A percentile compares a stretch with the other conserved stretches of the same genome.
Conservation (phyloP, 768 basidiomycete genomes). For the Leccinum truebloodii region DNA sequence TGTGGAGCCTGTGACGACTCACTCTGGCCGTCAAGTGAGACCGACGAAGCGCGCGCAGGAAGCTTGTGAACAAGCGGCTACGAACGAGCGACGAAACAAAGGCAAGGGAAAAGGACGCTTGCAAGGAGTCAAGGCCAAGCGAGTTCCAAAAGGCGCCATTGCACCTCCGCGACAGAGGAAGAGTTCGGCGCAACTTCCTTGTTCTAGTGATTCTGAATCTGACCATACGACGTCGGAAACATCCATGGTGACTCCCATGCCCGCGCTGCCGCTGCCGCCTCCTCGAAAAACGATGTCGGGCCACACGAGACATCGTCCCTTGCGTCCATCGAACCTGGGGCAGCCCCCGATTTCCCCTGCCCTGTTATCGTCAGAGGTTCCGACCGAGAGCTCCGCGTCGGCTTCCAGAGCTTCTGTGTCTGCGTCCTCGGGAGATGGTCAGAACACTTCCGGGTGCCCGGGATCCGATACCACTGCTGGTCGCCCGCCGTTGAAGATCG, state of each 20-base stretch:
- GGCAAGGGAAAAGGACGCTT: conserved; percentile 1
- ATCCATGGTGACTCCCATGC: background rate
- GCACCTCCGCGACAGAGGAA: background rate
- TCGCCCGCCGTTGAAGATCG: conserved; percentile 1
- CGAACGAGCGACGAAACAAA: conserved; percentile 3
- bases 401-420: background rate
- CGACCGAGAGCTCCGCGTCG: background rate
- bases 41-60: conserved; percentile 20
- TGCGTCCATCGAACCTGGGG: conserved; percentile 17
- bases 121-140: background rate
- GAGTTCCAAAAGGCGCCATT: background rate
- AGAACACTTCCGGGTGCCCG: background rate
- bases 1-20: conserved; percentile 19
- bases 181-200: background rate
- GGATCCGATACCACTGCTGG: background rate
- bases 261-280: background rate
- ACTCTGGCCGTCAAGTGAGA: conserved; percentile 28
- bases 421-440: background rate
- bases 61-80: conserved; percentile 5
- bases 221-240: background rate
- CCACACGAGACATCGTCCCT: conserved; percentile 4
- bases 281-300: background rate
- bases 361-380: background rate
- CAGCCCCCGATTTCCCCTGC: conserved; percentile 2
- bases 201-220: background rate